phyloP scores from a whole-genome alignment of 805 yeast species.

The Jamesozyma spencerorum region DNA sequence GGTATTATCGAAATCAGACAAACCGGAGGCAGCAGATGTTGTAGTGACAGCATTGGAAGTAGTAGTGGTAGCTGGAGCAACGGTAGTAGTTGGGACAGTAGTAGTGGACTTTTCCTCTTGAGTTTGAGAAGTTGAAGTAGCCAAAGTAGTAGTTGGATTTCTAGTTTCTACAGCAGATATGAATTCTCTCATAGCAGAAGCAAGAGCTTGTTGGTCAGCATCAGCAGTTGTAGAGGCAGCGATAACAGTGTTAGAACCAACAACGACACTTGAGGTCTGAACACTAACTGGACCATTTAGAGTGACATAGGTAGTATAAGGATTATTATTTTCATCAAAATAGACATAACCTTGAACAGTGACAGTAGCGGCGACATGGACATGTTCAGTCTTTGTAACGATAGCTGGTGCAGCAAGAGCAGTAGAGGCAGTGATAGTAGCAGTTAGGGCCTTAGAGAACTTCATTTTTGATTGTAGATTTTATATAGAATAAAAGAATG shows the following conservation, averaged over 20 bases:
- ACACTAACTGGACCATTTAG: constrained; percentile 8
- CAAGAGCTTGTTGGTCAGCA: constrained; percentile 2
- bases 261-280: neutral
- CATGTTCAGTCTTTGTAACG: constrained; percentile 27
- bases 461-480: no score
- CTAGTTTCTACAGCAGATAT: neutral
- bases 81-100: neutral
- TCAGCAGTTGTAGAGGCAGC: constrained; percentile 7
- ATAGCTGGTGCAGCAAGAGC: constrained; percentile 24
- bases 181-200: constrained; percentile 1
- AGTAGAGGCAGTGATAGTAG: constrained; percentile 8
- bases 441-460: constrained; percentile 7
- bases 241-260: constrained; percentile 3
- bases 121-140: constrained; percentile 8
- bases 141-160: constrained; percentile 6
- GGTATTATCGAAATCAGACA: constrained; percentile 22
- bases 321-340: constrained; percentile 18
- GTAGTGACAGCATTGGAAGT: constrained; percentile 19
- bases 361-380: constrained; percentile 17
- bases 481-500: neutral
- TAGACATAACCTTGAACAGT: constrained; percentile 25
- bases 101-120: constrained; percentile 17
- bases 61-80: constrained; percentile 1
- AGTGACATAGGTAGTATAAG: constrained; percentile 19
- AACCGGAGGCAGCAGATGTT: constrained; percentile 5